Evolutionary conservation across 1,139 yeast species (phyloP).

Genomic region (Kodamaea ohmeri): DNA sequence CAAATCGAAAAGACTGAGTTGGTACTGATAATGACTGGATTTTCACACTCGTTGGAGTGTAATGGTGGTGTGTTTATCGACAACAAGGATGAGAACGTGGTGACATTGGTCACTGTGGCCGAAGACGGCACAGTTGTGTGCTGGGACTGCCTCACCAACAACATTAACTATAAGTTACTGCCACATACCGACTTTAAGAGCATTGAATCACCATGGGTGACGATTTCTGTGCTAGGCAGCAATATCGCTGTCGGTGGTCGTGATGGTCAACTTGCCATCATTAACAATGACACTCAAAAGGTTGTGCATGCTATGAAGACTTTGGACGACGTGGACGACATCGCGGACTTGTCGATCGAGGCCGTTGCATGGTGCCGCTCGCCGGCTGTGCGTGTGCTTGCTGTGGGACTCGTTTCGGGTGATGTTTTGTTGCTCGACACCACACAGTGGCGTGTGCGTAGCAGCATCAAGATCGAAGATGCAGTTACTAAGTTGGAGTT

Average conservation of each 20-base stretch:
- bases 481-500: constrained; percentile 82
- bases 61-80: constrained; percentile 73
- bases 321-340: constrained; percentile 58
- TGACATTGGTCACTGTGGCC: constrained; percentile 72
- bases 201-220: constrained; percentile 84
- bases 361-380: constrained; percentile 77
- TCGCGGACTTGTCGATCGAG: constrained; percentile 79
- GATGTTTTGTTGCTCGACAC: constrained; percentile 78
- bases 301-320: constrained; percentile 65
- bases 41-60: constrained; percentile 75
- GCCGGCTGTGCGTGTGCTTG: constrained; percentile 58
- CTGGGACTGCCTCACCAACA: constrained; percentile 87
- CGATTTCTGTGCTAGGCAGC: constrained; percentile 44
- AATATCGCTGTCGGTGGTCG: constrained; percentile 75
- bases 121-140: constrained; percentile 84
- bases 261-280: constrained; percentile 77
- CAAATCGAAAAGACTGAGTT: constrained; percentile 63
- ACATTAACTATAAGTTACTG: constrained; percentile 61
- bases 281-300: constrained; percentile 72
- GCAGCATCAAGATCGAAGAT: constrained; percentile 65
- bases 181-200: constrained; percentile 65
- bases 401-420: constrained; percentile 89
- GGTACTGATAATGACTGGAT: constrained; percentile 75
- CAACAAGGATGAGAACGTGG: constrained; percentile 56
- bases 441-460: constrained; percentile 82